Conservation (phyloP, 2,329 filamentous ascomycete genomes). For the Pseudogymnoascus destructans region DNA sequence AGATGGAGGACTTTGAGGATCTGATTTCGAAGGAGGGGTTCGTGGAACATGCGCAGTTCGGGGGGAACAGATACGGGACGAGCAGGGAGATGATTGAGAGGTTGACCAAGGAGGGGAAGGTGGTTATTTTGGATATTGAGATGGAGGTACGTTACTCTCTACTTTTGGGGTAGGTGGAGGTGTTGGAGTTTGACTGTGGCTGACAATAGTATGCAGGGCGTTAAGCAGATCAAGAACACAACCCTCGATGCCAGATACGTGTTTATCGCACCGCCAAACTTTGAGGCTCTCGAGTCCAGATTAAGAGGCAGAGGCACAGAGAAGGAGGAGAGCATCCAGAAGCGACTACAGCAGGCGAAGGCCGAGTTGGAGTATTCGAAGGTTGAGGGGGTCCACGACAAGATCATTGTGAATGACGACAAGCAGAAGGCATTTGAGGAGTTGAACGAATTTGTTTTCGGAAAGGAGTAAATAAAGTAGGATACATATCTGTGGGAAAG, state of each 20-base stretch:
- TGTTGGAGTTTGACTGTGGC: not conserved
- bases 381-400: slow-evolving; percentile 52
- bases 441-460: slow-evolving; percentile 38
- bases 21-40: slow-evolving; percentile 60
- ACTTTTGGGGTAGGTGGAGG: not conserved
- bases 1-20: slow-evolving; percentile 50
- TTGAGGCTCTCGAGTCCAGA: slow-evolving; percentile 60
- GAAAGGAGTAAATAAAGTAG: not conserved
- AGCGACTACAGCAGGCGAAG: slow-evolving; percentile 57
- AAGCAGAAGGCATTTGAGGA: slow-evolving; percentile 42
- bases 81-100: slow-evolving; percentile 66
- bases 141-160: slow-evolving; percentile 55
- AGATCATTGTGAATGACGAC: slow-evolving; percentile 53
- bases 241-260: slow-evolving; percentile 65
- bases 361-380: slow-evolving; percentile 62
- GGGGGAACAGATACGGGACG: slow-evolving; percentile 78
- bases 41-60: slow-evolving; percentile 74
- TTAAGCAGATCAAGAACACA: slow-evolving; percentile 80
- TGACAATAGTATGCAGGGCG: slow-evolving; percentile 39
- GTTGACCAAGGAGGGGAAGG: slow-evolving; percentile 54
- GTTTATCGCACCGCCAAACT: slow-evolving; percentile 69
- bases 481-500: not conserved
- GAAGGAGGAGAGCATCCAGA: slow-evolving; percentile 55
- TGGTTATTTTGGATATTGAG: slow-evolving; percentile 87
- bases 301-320: slow-evolving; percentile 69